Base-by-base conservation (phyloP, 768 basidiomycete genomes). In the Auriscalpium microsporum region DNA sequence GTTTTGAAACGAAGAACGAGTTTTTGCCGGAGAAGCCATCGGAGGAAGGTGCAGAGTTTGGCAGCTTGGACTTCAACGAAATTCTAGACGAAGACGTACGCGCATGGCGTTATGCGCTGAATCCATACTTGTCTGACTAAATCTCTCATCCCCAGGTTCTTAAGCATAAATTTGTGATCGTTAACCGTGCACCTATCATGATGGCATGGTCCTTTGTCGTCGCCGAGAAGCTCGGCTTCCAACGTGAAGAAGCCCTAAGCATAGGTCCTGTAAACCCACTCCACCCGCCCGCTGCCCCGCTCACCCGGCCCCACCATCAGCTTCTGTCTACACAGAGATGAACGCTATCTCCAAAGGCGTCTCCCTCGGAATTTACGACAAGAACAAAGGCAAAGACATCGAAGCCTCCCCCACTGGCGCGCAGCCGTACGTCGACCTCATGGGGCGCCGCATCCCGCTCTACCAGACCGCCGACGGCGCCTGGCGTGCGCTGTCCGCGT, bases 171-270 rank as follows among this genome's bases (percentile, higher is more conserved):
- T 76, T 73, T 8, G 76, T 81, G 17, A 76, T 91, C 17, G 78
- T 90, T 46, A 98, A 98, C 68, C 84, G 95, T 21, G 94, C 95
- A 1, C 95, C 95, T 0, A 76, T 97, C 46, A 90, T 97, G 89
- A 93, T 86, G 54, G 92, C 88, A 2, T 98, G 95, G 95, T 83
- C 91, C 2, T 87, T 79, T 51, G 70, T 91, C 36, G 90, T 97
- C 28, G 87, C 90, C 4, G 90, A 92, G 62, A 77, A 84, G 40
- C 75, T 96, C 58, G 90, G 93, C 2, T 98, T 98, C 68, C 78
- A 83, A 50, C 76, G 86, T 56, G 84, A 90, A 63, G 95, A 98
- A 71, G 90, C 95, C 2, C 73, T 98, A 42, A 94, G 90, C 59
- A 90, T 98, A 54, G 93, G 94, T 87, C 60, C 35, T 75, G 7